A percentile compares a stretch with the other conserved stretches of the same genome.
Conservation (phyloP, 169 alveolate genomes). For the Besnoitia besnoiti region DNA sequence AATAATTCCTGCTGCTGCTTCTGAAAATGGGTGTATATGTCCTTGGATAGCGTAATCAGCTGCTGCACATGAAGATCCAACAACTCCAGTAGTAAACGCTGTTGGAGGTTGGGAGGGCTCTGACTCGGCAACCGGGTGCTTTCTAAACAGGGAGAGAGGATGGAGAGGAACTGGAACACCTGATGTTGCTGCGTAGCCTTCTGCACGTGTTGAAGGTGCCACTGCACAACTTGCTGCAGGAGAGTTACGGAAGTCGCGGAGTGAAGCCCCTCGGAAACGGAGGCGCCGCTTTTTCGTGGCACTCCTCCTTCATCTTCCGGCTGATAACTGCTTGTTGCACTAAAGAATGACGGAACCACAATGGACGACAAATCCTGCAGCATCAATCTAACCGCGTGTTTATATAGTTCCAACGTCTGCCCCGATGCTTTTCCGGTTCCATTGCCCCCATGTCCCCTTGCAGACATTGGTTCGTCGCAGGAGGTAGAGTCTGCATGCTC, state of each 20-base stretch:
- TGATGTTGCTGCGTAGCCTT: conserved; percentile 57
- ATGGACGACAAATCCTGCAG: conserved; percentile 4
- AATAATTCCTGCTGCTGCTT: background rate
- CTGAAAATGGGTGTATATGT: conserved; percentile 42
- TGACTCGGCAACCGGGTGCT: conserved; percentile 60
- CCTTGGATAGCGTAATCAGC: conserved; percentile 49
- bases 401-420: background rate
- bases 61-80: conserved; percentile 64
- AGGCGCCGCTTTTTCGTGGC: background rate
- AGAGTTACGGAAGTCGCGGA: conserved; percentile 51
- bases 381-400: background rate
- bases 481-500: background rate
- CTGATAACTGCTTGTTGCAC: background rate
- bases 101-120: conserved; percentile 54
- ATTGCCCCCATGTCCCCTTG: background rate
- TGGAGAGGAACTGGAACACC: conserved; percentile 50
- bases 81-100: conserved; percentile 44
- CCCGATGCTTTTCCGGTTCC: background rate
- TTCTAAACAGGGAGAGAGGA: conserved; percentile 61
- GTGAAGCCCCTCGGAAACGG: conserved; percentile 24
- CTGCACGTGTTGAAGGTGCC: conserved; percentile 54
- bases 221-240: conserved; percentile 50
- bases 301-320: background rate
- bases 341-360: background rate
- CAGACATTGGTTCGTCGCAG: background rate